Evolutionary conservation across 345 rosid species (phyloP).

Genomic region (Eucalyptus decipiens): DNA sequence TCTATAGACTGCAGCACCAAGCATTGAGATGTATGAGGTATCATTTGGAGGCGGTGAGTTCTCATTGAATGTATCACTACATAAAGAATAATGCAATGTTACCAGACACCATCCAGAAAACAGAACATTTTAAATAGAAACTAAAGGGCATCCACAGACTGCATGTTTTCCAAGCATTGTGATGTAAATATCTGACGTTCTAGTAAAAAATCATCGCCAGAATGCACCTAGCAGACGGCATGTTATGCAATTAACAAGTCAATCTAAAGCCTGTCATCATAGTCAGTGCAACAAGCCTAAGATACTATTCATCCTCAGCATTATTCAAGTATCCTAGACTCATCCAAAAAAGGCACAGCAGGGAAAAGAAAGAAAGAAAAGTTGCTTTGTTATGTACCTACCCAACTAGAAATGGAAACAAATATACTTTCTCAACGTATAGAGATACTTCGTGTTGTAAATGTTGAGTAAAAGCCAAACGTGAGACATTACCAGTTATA

Average conservation of each 20-base stretch:
- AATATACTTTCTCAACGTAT: not conserved
- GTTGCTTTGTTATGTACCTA: not conserved
- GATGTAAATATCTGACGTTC: not conserved
- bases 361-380: not conserved
- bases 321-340: not conserved
- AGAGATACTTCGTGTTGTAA: not conserved
- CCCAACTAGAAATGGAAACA: not conserved
- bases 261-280: not conserved
- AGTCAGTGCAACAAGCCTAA: not conserved
- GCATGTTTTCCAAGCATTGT: not conserved
- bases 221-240: not conserved
- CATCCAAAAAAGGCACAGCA: not conserved
- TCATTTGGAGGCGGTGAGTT: constrained; percentile 82
- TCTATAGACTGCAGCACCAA: constrained; percentile 80
- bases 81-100: not conserved
- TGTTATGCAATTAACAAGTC: not conserved
- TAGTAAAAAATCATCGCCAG: not conserved
- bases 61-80: constrained; percentile 93
- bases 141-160: not conserved
- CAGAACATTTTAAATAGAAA: not conserved
- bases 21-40: constrained; percentile 53
- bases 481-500: constrained; percentile 67
- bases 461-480: not conserved
- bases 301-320: not conserved
- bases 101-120: not conserved